Conservation (phyloP, 2,329 filamentous ascomycete species). For the Sordariomycetes sp. region DNA sequence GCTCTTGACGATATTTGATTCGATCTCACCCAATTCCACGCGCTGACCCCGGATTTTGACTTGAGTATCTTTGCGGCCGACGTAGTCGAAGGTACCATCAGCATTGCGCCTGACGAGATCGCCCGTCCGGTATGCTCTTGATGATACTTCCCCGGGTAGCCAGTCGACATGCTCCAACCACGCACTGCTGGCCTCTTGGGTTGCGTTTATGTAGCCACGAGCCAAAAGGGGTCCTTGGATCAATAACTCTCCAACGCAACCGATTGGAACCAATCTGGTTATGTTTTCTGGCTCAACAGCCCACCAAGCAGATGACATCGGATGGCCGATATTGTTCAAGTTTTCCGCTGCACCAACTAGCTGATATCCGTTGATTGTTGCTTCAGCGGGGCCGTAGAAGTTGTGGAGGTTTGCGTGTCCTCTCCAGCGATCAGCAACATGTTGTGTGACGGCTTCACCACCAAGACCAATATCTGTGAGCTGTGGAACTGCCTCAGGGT, state of each 20-base stretch:
- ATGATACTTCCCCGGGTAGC: constrained; percentile 13
- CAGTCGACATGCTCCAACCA: constrained; percentile 22
- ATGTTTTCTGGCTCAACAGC: constrained; percentile 19
- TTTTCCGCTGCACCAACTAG: neutral
- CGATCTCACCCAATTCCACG: constrained; percentile 4
- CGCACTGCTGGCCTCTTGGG: constrained; percentile 14
- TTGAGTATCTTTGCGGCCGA: constrained; percentile 2
- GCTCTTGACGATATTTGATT: constrained; percentile 2
- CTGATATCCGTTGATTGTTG: neutral
- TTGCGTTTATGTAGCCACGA: constrained; percentile 12
- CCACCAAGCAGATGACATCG: constrained; percentile 11
- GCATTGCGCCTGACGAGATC: constrained; percentile 3
- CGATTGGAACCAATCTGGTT: constrained; percentile 14
- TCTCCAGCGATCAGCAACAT: neutral
- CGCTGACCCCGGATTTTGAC: constrained; percentile 3
- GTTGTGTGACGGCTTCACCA: constrained; percentile 4
- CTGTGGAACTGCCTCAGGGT: neutral
- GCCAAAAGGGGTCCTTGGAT: constrained; percentile 16
- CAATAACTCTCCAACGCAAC: constrained; percentile 14
- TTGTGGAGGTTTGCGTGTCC: neutral
- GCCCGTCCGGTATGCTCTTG: constrained; percentile 2
- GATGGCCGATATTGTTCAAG: constrained; percentile 4
- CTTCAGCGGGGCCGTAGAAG: constrained; percentile 1
- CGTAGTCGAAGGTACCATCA: constrained; percentile 4
- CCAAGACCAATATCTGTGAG: constrained; percentile 2